Conservation (phyloP, 1,284 basidiomycete species). For the Ceratobasidium theobromae region DNA sequence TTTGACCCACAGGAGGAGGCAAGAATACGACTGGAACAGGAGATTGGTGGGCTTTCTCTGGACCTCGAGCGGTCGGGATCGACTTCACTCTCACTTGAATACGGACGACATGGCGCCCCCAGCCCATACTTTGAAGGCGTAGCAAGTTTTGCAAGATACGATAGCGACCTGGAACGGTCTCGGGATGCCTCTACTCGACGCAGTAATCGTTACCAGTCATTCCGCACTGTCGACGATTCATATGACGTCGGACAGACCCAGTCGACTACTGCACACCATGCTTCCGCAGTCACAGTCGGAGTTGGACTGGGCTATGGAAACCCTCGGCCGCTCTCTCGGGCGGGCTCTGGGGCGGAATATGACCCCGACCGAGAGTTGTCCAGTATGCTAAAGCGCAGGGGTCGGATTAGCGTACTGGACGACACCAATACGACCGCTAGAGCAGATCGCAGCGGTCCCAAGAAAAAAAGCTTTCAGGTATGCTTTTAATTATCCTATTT, state of each 20-base stretch:
- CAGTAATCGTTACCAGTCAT: slow-evolving; percentile 62
- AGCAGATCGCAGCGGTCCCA: neutral
- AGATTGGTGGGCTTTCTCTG: slow-evolving; percentile 14
- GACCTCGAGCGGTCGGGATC: slow-evolving; percentile 46
- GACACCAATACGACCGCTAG: slow-evolving; percentile 26
- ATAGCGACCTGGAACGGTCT: slow-evolving; percentile 17
- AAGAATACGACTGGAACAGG: slow-evolving; percentile 16
- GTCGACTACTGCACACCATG: slow-evolving; percentile 83
- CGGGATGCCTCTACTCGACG: slow-evolving; percentile 3
- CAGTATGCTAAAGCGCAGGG: slow-evolving; percentile 47
- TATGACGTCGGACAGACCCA: slow-evolving; percentile 63
- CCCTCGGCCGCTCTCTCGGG: slow-evolving; percentile 39
- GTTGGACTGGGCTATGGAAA: slow-evolving; percentile 63
- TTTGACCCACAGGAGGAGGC: slow-evolving; percentile 33
- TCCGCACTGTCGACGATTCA: slow-evolving; percentile 51
- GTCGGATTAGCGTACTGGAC: slow-evolving; percentile 38
- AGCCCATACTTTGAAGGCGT: slow-evolving; percentile 50
- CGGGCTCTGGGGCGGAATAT: slow-evolving; percentile 64
- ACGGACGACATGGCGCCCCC: slow-evolving; percentile 57
- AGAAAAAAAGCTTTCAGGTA: slow-evolving; percentile 53
- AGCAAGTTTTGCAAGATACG: slow-evolving; percentile 15
- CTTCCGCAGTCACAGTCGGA: slow-evolving; percentile 79
- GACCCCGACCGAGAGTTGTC: slow-evolving; percentile 82
- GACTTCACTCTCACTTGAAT: slow-evolving; percentile 61
- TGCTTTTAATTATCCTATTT: slow-evolving; percentile 40